phyloP scores from a whole-genome alignment of 768 basidiomycete genomes.

The Gymnopilus dilepis region DNA sequence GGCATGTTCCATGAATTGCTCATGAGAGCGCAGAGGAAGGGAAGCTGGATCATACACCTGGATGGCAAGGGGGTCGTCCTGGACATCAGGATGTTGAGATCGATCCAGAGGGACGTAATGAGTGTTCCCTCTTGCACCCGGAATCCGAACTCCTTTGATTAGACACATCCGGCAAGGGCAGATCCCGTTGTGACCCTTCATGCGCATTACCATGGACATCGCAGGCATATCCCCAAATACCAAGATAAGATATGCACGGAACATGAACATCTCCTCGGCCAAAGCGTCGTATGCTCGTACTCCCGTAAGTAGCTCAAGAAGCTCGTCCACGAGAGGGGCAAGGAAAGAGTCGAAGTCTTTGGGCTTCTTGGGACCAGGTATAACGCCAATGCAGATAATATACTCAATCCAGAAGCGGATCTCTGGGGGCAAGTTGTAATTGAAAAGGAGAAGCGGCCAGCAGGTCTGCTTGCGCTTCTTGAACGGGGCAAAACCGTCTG shows the following conservation, averaged over 20 bases:
- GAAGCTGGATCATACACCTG: slow-evolving; percentile 23
- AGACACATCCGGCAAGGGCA: slow-evolving; percentile 39
- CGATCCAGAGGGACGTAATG: slow-evolving; percentile 28
- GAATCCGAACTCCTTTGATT: slow-evolving; percentile 31
- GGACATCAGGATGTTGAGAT: slow-evolving; percentile 4
- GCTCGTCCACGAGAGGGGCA: slow-evolving; percentile 44
- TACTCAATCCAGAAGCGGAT: slow-evolving; percentile 38
- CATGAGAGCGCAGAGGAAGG: slow-evolving; percentile 23
- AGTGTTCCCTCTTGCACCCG: slow-evolving; percentile 6
- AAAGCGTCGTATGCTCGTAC: slow-evolving; percentile 35
- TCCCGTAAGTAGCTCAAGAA: slow-evolving; percentile 39
- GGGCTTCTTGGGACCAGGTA: slow-evolving; percentile 52
- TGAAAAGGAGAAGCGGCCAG: slow-evolving; percentile 49
- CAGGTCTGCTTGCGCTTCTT: slow-evolving; percentile 36
- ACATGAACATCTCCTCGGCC: slow-evolving; percentile 4
- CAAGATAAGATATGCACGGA: slow-evolving; percentile 25
- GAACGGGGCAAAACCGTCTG: slow-evolving; percentile 49
- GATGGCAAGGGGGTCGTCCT: neutral
- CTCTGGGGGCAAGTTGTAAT: slow-evolving; percentile 38
- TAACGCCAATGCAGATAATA: slow-evolving; percentile 45
- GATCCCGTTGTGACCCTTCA: slow-evolving; percentile 45
- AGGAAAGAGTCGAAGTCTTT: slow-evolving; percentile 50
- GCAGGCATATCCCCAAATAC: slow-evolving; percentile 31
- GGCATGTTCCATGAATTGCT: slow-evolving; percentile 21
- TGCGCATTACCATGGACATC: slow-evolving; percentile 27